Base-by-base conservation (phyloP, 2,329 filamentous ascomycete species). In the Xylaria sp. region DNA sequence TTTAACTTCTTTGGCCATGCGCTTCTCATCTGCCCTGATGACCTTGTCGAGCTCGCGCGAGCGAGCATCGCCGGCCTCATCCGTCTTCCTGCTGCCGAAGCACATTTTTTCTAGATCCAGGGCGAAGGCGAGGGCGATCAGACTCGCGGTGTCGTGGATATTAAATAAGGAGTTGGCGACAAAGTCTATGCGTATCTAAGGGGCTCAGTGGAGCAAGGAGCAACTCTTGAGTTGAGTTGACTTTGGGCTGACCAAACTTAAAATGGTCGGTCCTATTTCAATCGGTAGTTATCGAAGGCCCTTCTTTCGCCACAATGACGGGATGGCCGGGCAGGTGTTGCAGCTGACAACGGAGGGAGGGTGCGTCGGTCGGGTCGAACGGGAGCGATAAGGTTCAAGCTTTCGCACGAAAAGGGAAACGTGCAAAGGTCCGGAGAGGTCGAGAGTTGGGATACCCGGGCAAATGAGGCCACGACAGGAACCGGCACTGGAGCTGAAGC, bases 21-120 rank as follows among this genome's bases (percentile, higher is more conserved):
- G 88, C 87, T 96, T 97, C 84, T 95, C 94, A 84, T 98, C 96
- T 75, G 90, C 88, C 71, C 93, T 91, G 76, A 99, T 89, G 76
- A 89, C 84, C 82, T 92, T 93, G 79, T 99, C 96, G 75, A 99
- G 94, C 80, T 96, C 93, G 79, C 88, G 85, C 69, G 89, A 90
- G 76, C 88, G 88, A 70, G 80, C 80, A 73, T 84, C 84, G 75
- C 82, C 83, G 75, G 84, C 83, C 72, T 84, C 80, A 70, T 81
- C 81, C 74, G 83, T 84, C 66, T 85, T 83, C 74, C 87, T 83
- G 72, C 83, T 81, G 70, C 89, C 88, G 79, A 92, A 91, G 80
- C 90, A 92, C 90, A 92, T 92, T 59, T 61, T 25, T 59, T 63
- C 33, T 66, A 58, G 60, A 46, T 31, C 46, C 49, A 56, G 49